Percentiles rank a stretch among this genome's conserved stretches.
Conservation (phyloP, 345 rosid genomes). For the Cardiospermum halicacabum region DNA sequence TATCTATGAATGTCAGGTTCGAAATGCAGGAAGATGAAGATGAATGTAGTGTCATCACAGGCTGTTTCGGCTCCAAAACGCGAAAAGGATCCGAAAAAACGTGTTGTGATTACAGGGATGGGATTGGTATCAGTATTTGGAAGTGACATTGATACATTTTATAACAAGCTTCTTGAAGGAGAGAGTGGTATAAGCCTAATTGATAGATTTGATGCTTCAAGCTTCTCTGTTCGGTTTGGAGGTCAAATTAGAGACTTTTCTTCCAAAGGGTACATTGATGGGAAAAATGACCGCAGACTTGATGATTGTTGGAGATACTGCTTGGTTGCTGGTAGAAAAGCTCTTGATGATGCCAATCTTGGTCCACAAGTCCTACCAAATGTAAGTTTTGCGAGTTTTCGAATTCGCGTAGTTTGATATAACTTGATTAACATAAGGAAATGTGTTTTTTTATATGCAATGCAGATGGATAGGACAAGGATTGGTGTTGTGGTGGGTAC, state of each 20-base stretch:
- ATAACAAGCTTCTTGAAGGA: slow-evolving; percentile 54
- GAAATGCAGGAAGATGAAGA: slow-evolving; percentile 34
- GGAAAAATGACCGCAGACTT: slow-evolving; percentile 60
- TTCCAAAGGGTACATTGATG: slow-evolving; percentile 56
- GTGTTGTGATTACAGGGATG: slow-evolving; percentile 64
- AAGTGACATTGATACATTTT: slow-evolving; percentile 34
- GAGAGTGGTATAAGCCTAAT: slow-evolving; percentile 61
- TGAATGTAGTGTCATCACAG: slow-evolving; percentile 44
- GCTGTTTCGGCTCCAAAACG: slow-evolving; percentile 47
- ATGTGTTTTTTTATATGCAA: too few species aligned
- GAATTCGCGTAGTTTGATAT: too few species aligned
- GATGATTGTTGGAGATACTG: slow-evolving; percentile 74
- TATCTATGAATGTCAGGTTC: slow-evolving; percentile 24
- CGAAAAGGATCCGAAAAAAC: slow-evolving; percentile 47
- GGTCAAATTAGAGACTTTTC: slow-evolving; percentile 64
- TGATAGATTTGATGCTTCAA: slow-evolving; percentile 58
- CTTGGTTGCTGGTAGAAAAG: slow-evolving; percentile 53
- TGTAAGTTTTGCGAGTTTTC: too few species aligned
- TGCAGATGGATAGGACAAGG: slow-evolving; percentile 55
- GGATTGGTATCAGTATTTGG: slow-evolving; percentile 63
- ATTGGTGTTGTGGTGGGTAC: slow-evolving; percentile 64
- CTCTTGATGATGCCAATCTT: slow-evolving; percentile 54
- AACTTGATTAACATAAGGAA: too few species aligned
- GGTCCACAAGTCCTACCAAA: slow-evolving; percentile 40
- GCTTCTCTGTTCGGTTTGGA: slow-evolving; percentile 47